These are phyloP conservation scores for Xylariaceae sp. DNA, from an alignment of 2,329 filamentous ascomycete genomes.

Conservation along the genomic window DNA sequence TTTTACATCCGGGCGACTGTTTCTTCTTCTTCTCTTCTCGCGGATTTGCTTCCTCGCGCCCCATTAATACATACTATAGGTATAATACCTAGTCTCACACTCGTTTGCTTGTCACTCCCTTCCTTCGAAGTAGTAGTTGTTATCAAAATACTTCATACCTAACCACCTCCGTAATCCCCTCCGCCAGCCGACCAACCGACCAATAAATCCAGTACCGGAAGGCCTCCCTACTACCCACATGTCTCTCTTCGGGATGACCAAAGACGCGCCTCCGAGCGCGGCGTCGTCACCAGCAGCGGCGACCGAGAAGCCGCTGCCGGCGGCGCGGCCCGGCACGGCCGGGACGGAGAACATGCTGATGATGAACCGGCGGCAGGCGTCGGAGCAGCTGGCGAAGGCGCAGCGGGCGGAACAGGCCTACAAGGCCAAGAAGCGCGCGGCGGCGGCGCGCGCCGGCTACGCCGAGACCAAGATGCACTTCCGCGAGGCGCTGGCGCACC, in stretches of 20 bases:
- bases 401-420: conserved; percentile 46
- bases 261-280: conserved; percentile 2
- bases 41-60: conserved; percentile 8
- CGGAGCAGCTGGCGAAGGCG: conserved; percentile 42
- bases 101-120: not conserved
- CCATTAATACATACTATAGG: not conserved
- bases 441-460: conserved; percentile 42
- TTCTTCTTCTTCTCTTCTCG: not conserved
- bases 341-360: conserved; percentile 47
- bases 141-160: too few relatives aligned
- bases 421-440: conserved; percentile 44
- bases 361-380: conserved; percentile 42
- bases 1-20: not conserved
- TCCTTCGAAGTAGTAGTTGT: too few relatives aligned
- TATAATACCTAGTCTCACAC: not conserved
- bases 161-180: too few relatives aligned
- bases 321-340: conserved; percentile 44
- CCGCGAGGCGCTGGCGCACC: conserved; percentile 40
- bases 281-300: not conserved
- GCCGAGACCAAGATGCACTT: conserved; percentile 45
- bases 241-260: conserved; percentile 19
- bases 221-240: conserved; percentile 4
- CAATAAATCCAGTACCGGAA: too few relatives aligned
- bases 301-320: conserved; percentile 11
- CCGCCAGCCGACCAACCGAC: too few relatives aligned